A percentile compares a stretch with the other conserved stretches of the same genome.
Evolutionary conservation across 495 filamentous ascomycete genomes (phyloP).

Genomic region (Sordaria brevicollis): DNA sequence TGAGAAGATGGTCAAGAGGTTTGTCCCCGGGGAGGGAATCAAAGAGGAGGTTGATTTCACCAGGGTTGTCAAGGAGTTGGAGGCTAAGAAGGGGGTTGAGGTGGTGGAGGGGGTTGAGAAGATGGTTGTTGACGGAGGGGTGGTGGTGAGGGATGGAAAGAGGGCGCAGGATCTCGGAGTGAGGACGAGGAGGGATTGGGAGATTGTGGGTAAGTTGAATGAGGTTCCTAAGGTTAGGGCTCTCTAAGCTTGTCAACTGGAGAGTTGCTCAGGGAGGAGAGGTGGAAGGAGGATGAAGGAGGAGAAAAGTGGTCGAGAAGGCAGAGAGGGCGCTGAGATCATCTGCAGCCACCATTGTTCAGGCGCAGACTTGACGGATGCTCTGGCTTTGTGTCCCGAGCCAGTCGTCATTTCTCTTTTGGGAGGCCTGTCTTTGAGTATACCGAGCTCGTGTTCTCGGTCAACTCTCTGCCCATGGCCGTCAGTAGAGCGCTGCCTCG

Average conservation of each 20-base stretch:
- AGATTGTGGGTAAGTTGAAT: background rate
- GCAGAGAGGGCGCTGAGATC: background rate
- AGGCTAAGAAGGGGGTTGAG: background rate
- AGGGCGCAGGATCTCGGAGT: background rate
- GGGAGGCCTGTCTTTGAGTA: background rate
- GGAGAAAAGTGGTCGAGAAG: background rate
- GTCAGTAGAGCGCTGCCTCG: background rate
- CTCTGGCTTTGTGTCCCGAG: background rate
- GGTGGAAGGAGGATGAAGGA: background rate
- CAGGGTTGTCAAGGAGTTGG: background rate
- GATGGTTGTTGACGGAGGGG: background rate
- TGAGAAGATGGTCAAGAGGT: conserved; percentile 41
- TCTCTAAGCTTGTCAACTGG: background rate
- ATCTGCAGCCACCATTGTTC: background rate
- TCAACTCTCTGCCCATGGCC: background rate
- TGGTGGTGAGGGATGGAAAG: conserved; percentile 3
- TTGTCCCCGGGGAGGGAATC: background rate
- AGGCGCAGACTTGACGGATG: background rate
- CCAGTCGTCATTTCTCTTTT: background rate
- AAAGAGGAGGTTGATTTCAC: background rate
- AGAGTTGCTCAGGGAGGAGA: background rate
- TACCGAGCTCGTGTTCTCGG: background rate
- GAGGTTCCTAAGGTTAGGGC: background rate
- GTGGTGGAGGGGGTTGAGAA: background rate
- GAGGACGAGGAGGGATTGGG: background rate